Percentiles rank a stretch among this genome's conserved stretches.
These are phyloP conservation scores for Phyllosticta paracitricarpa DNA, from an alignment of 2,329 filamentous ascomycete species.

Conservation along the genomic window DNA sequence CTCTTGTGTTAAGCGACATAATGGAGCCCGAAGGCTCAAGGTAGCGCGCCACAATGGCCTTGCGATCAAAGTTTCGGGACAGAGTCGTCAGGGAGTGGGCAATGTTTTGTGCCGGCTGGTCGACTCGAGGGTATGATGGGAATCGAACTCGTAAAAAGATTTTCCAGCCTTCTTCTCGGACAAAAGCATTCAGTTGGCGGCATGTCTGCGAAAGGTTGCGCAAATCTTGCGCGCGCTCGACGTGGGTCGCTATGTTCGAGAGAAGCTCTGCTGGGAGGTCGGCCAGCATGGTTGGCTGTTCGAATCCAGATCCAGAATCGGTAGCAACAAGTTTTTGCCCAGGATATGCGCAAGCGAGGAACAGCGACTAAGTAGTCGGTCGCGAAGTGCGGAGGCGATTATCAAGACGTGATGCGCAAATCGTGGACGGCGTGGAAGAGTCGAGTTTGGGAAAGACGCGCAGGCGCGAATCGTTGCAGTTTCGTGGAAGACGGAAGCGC, in stretches of 20 bases:
- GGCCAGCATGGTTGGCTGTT: not conserved
- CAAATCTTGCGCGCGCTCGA: slow-evolving; percentile 38
- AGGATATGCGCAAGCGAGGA: no score
- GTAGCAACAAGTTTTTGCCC: not conserved
- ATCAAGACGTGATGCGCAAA: no score
- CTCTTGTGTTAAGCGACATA: slow-evolving; percentile 6
- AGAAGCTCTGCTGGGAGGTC: slow-evolving; percentile 30
- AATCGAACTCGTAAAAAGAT: slow-evolving; percentile 39
- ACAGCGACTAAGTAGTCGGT: no score
- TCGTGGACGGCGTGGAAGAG: no score
- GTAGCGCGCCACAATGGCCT: slow-evolving; percentile 46
- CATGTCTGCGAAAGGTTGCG: slow-evolving; percentile 36
- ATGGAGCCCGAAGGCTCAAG: slow-evolving; percentile 33
- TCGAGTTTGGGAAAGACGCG: no score
- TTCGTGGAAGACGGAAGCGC: not conserved
- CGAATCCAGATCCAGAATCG: not conserved
- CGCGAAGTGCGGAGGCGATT: no score
- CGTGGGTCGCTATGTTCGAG: slow-evolving; percentile 25
- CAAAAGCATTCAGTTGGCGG: slow-evolving; percentile 34
- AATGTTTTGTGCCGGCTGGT: not conserved
- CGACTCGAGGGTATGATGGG: slow-evolving; percentile 27
- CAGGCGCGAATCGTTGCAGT: no score
- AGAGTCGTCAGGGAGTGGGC: slow-evolving; percentile 46
- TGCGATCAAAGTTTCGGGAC: slow-evolving; percentile 47
- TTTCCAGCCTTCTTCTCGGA: slow-evolving; percentile 39